Conservation (phyloP, 768 basidiomycete genomes). For the Hericium erinaceus region DNA sequence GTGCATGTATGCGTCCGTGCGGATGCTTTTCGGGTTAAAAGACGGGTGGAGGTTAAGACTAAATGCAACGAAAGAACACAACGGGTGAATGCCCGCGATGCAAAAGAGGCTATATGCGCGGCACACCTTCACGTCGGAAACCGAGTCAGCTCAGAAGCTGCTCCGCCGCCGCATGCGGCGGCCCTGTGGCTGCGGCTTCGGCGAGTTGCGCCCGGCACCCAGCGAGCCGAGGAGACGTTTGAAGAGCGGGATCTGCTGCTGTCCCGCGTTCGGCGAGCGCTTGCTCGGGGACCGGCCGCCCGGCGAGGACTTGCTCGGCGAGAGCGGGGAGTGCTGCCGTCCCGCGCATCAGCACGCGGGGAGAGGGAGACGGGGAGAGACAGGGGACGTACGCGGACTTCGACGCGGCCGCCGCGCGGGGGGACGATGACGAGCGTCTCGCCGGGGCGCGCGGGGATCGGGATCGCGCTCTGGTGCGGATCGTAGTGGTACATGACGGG, state of each 20-base stretch:
- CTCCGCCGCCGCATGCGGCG: not conserved
- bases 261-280: not conserved
- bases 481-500: slow-evolving; percentile 7
- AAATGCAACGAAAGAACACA: too few species aligned
- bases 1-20: too few species aligned
- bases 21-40: too few species aligned
- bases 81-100: too few species aligned
- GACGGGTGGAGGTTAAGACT: too few species aligned
- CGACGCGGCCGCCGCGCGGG: not conserved
- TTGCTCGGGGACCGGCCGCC: not conserved
- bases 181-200: not conserved
- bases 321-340: not conserved
- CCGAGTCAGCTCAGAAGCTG: not conserved
- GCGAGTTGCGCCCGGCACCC: not conserved
- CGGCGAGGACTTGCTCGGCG: not conserved
- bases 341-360: not conserved
- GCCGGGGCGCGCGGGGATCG: slow-evolving; percentile 3
- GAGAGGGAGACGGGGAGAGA: slow-evolving; percentile 1
- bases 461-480: not conserved
- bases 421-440: slow-evolving; percentile 8
- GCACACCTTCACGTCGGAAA: not conserved
- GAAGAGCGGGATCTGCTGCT: slow-evolving; percentile 9
- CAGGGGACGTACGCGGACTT: slow-evolving; percentile 7
- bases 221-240: slow-evolving; percentile 12
- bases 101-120: too few species aligned